phyloP scores from a whole-genome alignment of 1,284 basidiomycete genomes.

The Cryptococcus amylolentus region DNA sequence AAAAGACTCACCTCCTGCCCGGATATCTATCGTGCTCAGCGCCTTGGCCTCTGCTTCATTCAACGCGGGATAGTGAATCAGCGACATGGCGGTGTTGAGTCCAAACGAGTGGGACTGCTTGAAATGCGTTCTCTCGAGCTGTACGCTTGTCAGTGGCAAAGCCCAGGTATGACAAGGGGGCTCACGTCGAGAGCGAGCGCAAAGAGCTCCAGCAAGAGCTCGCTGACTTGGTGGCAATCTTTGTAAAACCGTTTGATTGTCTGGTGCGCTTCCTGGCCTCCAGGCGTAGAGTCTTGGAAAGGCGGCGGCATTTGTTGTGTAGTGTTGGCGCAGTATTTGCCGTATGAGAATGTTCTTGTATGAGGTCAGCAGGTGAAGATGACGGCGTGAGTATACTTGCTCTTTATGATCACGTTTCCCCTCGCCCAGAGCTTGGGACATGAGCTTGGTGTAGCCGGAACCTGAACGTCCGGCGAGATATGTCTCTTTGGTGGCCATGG shows the following conservation, averaged over 20 bases:
- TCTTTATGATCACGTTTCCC: constrained; percentile 26
- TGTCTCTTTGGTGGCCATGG: constrained; percentile 15
- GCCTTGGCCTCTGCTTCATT: constrained; percentile 1
- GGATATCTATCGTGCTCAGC: constrained; percentile 16
- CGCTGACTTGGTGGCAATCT: constrained; percentile 17
- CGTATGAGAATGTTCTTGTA: constrained; percentile 21
- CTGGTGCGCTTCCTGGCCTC: background rate
- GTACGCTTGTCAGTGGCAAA: background rate
- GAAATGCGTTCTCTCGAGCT: constrained; percentile 22
- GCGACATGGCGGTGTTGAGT: constrained; percentile 19
- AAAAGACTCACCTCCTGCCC: constrained; percentile 18
- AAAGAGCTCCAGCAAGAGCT: constrained; percentile 21
- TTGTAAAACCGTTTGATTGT: constrained; percentile 20
- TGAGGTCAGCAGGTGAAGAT: no score
- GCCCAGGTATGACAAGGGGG: background rate
- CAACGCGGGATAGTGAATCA: constrained; percentile 22
- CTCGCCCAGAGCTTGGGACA: constrained; percentile 21
- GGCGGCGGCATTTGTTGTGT: constrained; percentile 18
- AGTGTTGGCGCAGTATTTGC: constrained; percentile 15
- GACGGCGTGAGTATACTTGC: constrained; percentile 4
- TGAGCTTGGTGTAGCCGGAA: constrained; percentile 19
- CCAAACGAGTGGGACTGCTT: constrained; percentile 20
- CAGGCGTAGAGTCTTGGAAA: constrained; percentile 2
- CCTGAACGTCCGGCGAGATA: constrained; percentile 18
- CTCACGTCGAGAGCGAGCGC: constrained; percentile 21